Conservation (phyloP, 1,139 yeast genomes). For the Spencermartinsiella ligniputridi region DNA sequence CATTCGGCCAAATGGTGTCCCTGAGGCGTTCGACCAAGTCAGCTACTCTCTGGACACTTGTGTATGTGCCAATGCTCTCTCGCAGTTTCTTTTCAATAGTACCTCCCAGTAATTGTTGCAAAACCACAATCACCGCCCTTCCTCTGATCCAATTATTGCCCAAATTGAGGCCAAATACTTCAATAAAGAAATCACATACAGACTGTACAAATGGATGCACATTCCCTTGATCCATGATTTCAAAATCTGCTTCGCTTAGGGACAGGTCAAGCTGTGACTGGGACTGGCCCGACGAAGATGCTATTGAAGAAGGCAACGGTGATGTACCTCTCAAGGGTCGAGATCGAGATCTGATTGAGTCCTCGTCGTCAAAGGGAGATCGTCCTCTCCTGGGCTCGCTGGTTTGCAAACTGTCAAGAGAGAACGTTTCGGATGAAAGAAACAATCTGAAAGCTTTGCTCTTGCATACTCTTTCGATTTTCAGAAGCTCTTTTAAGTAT, state of each 20-base stretch:
- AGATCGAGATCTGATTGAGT: not conserved
- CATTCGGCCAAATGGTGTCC: conserved; percentile 61
- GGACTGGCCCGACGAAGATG: not conserved
- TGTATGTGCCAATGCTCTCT: conserved; percentile 40
- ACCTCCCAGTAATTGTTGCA: conserved; percentile 85
- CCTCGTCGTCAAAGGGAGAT: conserved; percentile 1
- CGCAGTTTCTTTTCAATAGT: conserved; percentile 74
- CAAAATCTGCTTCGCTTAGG: conserved; percentile 2
- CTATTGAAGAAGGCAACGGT: not conserved
- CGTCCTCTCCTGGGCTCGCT: not conserved
- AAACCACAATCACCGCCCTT: conserved; percentile 69
- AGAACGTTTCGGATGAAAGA: conserved; percentile 66
- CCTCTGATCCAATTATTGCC: conserved; percentile 77
- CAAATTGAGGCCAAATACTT: conserved; percentile 63
- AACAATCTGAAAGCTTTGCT: conserved; percentile 70
- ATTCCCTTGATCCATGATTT: conserved; percentile 21
- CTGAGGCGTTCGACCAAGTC: conserved; percentile 44
- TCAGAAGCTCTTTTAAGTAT: conserved; percentile 55
- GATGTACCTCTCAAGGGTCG: not conserved
- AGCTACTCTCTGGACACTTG: conserved; percentile 48
- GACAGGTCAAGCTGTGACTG: not conserved
- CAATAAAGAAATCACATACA: conserved; percentile 68
- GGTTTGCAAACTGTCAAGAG: conserved; percentile 18
- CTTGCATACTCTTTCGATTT: conserved; percentile 66
- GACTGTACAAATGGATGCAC: conserved; percentile 64